Evolutionary conservation across 2,329 filamentous ascomycete species (phyloP).

Genomic region (Anisogramma anomala): DNA sequence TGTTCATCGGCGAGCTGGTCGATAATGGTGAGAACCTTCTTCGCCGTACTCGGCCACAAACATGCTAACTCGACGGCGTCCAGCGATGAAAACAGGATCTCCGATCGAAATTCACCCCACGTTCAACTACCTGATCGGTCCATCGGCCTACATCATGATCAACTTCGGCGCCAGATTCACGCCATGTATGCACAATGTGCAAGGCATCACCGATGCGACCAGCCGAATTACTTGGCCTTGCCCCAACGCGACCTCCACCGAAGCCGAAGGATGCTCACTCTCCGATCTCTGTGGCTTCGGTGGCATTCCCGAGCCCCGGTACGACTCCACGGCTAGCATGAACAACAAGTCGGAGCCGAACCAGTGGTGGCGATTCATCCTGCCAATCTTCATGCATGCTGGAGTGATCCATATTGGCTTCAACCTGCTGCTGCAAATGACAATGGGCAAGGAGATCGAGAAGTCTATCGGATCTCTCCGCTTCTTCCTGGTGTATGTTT

Average conservation of each 20-base stretch:
- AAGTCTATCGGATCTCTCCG: slow-evolving; percentile 76
- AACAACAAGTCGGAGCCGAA: slow-evolving; percentile 55
- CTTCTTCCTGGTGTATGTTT: slow-evolving; percentile 82
- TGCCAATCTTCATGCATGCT: slow-evolving; percentile 89
- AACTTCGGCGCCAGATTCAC: slow-evolving; percentile 92
- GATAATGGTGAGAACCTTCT: slow-evolving; percentile 56
- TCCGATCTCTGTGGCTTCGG: slow-evolving; percentile 74
- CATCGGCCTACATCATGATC: slow-evolving; percentile 79
- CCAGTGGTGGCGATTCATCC: slow-evolving; percentile 95
- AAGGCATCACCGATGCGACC: slow-evolving; percentile 46
- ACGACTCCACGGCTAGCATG: slow-evolving; percentile 33
- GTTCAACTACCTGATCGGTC: slow-evolving; percentile 97
- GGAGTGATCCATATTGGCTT: slow-evolving; percentile 92
- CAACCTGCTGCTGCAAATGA: slow-evolving; percentile 86
- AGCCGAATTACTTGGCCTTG: slow-evolving; percentile 57
- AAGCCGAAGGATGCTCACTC: slow-evolving; percentile 52
- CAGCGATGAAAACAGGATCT: slow-evolving; percentile 65
- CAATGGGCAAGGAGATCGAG: slow-evolving; percentile 87
- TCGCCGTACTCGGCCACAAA: slow-evolving; percentile 9
- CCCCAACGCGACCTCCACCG: slow-evolving; percentile 60
- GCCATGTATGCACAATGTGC: slow-evolving; percentile 85
- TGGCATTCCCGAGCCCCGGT: slow-evolving; percentile 57
- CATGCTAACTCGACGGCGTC: slow-evolving; percentile 11
- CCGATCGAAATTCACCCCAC: slow-evolving; percentile 67
- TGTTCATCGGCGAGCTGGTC: slow-evolving; percentile 82